Evolutionary conservation across 306 rosid species (phyloP).

Genomic region (Prunus salicina): DNA sequence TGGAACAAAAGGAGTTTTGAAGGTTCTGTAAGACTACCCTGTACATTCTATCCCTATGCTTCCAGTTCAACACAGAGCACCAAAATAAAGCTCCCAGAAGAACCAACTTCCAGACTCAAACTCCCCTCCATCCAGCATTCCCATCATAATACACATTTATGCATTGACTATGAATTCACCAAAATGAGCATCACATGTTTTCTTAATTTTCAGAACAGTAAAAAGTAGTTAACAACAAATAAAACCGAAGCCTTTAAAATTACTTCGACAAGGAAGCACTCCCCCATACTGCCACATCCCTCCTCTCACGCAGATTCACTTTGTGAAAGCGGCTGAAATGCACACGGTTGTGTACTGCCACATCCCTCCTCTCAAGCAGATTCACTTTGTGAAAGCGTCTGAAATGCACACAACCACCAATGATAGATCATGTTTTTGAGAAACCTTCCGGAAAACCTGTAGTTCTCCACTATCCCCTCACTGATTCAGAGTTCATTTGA

Average conservation of each 20-base stretch:
- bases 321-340: not conserved
- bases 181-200: slow-evolving; percentile 28
- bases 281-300: slow-evolving; percentile 4
- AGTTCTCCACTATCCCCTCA: slow-evolving; percentile 34
- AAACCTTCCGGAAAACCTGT: not conserved
- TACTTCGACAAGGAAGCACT: slow-evolving; percentile 16
- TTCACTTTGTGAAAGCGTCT: not conserved
- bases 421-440: not conserved
- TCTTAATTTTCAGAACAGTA: slow-evolving; percentile 10
- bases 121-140: slow-evolving; percentile 16
- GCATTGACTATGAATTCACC: slow-evolving; percentile 24
- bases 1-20: slow-evolving; percentile 23
- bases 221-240: slow-evolving; percentile 10
- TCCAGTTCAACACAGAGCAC: slow-evolving; percentile 44
- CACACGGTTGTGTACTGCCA: not conserved
- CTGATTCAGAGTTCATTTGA: slow-evolving; percentile 76
- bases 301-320: not conserved
- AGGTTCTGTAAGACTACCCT: slow-evolving; percentile 39
- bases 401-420: not conserved
- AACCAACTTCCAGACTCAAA: slow-evolving; percentile 33
- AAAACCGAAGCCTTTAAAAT: slow-evolving; percentile 20
- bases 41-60: slow-evolving; percentile 44
- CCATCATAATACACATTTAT: slow-evolving; percentile 46
- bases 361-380: not conserved
- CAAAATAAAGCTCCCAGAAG: slow-evolving; percentile 45